These are phyloP conservation scores for Paracoccidioides lutzii DNA, from an alignment of 2,329 filamentous ascomycete species.

Conservation along the genomic window DNA sequence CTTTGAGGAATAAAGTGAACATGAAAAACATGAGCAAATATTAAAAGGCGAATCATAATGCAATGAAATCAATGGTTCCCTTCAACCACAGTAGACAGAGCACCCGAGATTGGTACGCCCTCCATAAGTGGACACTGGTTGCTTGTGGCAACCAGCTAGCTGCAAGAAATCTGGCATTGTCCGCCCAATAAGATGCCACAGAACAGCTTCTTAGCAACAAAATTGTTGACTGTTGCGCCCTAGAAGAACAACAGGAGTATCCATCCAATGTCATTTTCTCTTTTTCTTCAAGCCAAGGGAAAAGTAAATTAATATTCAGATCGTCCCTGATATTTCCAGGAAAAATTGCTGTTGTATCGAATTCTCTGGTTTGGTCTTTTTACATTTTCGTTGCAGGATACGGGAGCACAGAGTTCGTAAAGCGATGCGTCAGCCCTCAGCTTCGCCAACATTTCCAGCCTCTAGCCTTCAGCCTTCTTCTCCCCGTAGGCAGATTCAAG, in stretches of 20 bases:
- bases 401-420: neutral
- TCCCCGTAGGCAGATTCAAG: neutral
- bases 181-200: neutral
- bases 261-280: too few relatives aligned
- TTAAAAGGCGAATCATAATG: neutral
- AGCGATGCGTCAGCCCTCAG: neutral
- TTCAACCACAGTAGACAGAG: neutral
- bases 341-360: too few relatives aligned
- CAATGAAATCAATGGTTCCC: neutral
- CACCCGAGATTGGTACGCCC: too few relatives aligned
- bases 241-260: too few relatives aligned
- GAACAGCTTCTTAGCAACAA: neutral
- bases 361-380: too few relatives aligned
- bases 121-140: neutral
- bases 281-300: too few relatives aligned
- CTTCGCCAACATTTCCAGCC: neutral
- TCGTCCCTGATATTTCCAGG: too few relatives aligned
- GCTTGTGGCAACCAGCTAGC: neutral
- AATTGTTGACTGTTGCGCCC: too few relatives aligned
- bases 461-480: neutral
- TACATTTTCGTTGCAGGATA: too few relatives aligned
- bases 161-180: neutral
- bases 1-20: neutral
- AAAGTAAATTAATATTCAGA: too few relatives aligned
- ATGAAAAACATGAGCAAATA: neutral